Conservation (phyloP, 2,329 filamentous ascomycete species). For the Pseudogymnoascus sp. region DNA sequence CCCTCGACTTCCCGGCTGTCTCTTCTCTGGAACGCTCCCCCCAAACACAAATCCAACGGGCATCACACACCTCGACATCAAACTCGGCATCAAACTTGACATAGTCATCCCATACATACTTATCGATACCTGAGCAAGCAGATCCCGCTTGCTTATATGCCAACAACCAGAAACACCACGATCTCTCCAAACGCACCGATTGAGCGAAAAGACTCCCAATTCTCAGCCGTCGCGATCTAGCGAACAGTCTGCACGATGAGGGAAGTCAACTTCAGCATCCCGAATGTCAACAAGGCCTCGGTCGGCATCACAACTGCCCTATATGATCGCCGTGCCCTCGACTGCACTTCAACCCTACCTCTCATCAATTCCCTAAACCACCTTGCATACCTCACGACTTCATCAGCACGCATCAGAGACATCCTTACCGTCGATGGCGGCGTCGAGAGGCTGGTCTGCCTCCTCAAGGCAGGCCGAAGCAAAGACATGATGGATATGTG, state of each 20-base stretch:
- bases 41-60: slow-evolving; percentile 7
- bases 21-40: not conserved
- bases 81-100: slow-evolving; percentile 7
- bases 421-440: slow-evolving; percentile 98
- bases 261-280: slow-evolving; percentile 99
- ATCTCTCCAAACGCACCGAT: not conserved
- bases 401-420: slow-evolving; percentile 92
- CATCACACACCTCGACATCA: slow-evolving; percentile 1
- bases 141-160: slow-evolving; percentile 1
- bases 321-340: slow-evolving; percentile 92
- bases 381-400: slow-evolving; percentile 95
- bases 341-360: slow-evolving; percentile 95
- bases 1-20: slow-evolving; percentile 1
- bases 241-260: slow-evolving; percentile 61
- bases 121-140: slow-evolving; percentile 3
- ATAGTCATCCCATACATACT: slow-evolving; percentile 6
- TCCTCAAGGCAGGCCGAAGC: slow-evolving; percentile 92
- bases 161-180: not conserved
- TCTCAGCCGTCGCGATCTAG: slow-evolving; percentile 7
- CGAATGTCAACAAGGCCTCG: slow-evolving; percentile 98
- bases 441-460: slow-evolving; percentile 92
- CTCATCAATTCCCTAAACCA: slow-evolving; percentile 99
- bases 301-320: slow-evolving; percentile 97
- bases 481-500: slow-evolving; percentile 99
- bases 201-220: slow-evolving; percentile 8